Percentiles rank a stretch among this genome's conserved stretches.
phyloP scores from a whole-genome alignment of 306 rosid species.

The Ormosia emarginata region DNA sequence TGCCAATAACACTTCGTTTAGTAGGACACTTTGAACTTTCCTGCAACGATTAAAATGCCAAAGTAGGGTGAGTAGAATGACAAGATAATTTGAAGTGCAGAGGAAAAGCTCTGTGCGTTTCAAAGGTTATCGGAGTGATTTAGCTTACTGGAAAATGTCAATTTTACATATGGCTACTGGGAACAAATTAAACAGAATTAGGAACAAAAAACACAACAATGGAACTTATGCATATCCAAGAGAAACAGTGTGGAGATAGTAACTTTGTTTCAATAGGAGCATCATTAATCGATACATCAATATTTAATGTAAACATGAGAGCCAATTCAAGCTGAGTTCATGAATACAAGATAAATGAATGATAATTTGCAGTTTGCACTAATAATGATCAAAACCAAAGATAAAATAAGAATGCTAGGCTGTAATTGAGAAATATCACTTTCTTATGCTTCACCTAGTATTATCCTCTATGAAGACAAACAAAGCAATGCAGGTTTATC shows the following conservation, averaged over 20 bases:
- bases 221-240: neutral
- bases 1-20: constrained; percentile 23
- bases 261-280: neutral
- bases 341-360: neutral
- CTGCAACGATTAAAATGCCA: constrained; percentile 38
- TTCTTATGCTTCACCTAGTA: neutral
- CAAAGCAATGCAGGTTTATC: neutral
- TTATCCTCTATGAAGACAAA: neutral
- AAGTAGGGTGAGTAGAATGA: neutral
- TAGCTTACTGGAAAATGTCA: neutral
- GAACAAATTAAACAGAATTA: neutral
- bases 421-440: neutral
- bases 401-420: neutral
- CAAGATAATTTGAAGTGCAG: neutral
- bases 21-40: constrained; percentile 33
- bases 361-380: neutral
- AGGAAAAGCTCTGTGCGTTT: neutral
- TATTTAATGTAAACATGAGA: neutral
- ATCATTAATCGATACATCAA: neutral
- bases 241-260: neutral
- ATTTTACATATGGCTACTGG: neutral
- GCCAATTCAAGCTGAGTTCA: neutral
- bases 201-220: neutral
- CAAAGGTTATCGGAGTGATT: neutral
- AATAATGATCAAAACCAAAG: neutral